A percentile compares a stretch with the other conserved stretches of the same genome.
Evolutionary conservation across 2,329 filamentous ascomycete species (phyloP).

Genomic region (Fonsecaea nubica): DNA sequence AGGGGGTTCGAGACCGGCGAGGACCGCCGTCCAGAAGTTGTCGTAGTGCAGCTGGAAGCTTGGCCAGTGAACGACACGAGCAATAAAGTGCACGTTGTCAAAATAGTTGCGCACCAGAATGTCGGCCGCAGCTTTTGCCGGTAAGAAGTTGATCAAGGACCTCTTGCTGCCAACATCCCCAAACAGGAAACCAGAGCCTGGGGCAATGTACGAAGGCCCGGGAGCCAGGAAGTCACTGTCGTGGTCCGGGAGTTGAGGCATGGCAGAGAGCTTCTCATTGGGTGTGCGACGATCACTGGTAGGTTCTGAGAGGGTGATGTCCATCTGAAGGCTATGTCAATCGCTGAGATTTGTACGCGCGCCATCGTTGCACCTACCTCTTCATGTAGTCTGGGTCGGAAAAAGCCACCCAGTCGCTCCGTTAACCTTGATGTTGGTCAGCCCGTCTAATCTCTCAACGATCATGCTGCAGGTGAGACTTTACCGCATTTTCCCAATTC

Average conservation of each 20-base stretch:
- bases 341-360: conserved; percentile 4
- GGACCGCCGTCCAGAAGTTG: conserved; percentile 69
- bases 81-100: conserved; percentile 70
- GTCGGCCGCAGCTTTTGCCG: conserved; percentile 64
- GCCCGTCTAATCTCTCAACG: background rate
- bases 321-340: conserved; percentile 21
- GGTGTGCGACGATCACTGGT: conserved; percentile 25
- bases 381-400: conserved; percentile 72
- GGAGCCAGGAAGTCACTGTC: conserved; percentile 64
- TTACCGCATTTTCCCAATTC: conserved; percentile 70
- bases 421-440: conserved; percentile 58
- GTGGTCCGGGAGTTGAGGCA: conserved; percentile 30
- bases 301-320: conserved; percentile 30
- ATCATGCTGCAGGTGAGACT: background rate
- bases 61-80: conserved; percentile 70
- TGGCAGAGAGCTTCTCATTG: conserved; percentile 27
- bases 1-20: conserved; percentile 65
- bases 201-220: conserved; percentile 70
- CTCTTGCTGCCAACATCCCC: conserved; percentile 58
- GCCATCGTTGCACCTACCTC: conserved; percentile 60
- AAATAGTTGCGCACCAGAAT: conserved; percentile 72
- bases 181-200: conserved; percentile 72
- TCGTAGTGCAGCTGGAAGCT: conserved; percentile 70
- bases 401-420: conserved; percentile 75
- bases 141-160: conserved; percentile 66